phyloP scores from a whole-genome alignment of 208 protist species.

The Leishmania major region DNA sequence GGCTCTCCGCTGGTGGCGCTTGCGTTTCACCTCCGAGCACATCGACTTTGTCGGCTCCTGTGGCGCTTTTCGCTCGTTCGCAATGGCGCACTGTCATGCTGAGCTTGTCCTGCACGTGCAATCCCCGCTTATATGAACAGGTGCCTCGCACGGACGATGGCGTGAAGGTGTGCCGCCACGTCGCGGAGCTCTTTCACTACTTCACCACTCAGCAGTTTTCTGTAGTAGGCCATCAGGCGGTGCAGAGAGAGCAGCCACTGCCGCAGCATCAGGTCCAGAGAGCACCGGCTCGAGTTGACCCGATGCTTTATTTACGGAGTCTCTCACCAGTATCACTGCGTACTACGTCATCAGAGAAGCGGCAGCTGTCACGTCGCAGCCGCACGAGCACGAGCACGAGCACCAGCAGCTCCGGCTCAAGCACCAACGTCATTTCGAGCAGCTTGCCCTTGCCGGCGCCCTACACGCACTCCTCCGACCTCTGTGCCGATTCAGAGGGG shows the following conservation, averaged over 20 bases:
- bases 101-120: slow-evolving; percentile 66
- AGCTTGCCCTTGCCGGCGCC: slow-evolving; percentile 3
- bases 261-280: not conserved
- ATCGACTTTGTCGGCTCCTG: not conserved
- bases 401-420: not conserved
- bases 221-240: slow-evolving; percentile 6
- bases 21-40: not conserved
- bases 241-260: not conserved
- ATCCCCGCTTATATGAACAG: slow-evolving; percentile 51
- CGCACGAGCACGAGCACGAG: not conserved
- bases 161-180: slow-evolving; percentile 68
- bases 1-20: not conserved
- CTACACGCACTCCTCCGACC: not conserved
- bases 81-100: slow-evolving; percentile 50
- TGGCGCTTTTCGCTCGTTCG: slow-evolving; percentile 17
- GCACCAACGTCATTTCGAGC: not conserved
- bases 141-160: slow-evolving; percentile 47
- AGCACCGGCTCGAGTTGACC: not conserved
- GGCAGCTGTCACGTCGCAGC: not conserved
- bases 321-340: not conserved
- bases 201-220: slow-evolving; percentile 47
- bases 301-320: not conserved
- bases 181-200: slow-evolving; percentile 74
- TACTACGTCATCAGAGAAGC: not conserved
- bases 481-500: not conserved